Conservation (phyloP, 2,329 filamentous ascomycete genomes). For the Dactylonectria estremocensis region DNA sequence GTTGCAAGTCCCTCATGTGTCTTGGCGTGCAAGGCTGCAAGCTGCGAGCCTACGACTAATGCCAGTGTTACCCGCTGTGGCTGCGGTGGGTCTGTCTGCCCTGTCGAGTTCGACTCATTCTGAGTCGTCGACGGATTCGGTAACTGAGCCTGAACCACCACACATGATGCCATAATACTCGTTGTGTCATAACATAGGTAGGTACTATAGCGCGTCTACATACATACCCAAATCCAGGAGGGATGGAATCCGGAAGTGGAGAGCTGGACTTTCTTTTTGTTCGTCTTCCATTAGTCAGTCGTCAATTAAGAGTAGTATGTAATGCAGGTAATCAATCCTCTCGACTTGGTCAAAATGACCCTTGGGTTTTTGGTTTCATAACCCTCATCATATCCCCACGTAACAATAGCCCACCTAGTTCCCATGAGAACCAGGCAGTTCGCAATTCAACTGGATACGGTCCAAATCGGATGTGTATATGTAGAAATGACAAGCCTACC, state of each 20-base stretch:
- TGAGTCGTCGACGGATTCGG: conserved; percentile 37
- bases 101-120: conserved; percentile 43
- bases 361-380: neutral
- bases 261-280: neutral
- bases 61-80: conserved; percentile 4
- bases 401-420: neutral
- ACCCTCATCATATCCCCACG: neutral
- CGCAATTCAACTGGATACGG: conserved; percentile 1
- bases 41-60: neutral
- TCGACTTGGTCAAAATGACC: too few relatives aligned
- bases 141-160: conserved; percentile 17
- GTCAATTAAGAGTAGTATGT: neutral
- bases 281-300: neutral
- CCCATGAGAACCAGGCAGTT: neutral
- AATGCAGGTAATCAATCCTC: too few relatives aligned
- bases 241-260: neutral
- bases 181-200: conserved; percentile 9
- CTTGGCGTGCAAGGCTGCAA: neutral
- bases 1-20: neutral
- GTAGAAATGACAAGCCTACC: conserved; percentile 26
- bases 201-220: neutral
- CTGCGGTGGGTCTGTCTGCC: conserved; percentile 13
- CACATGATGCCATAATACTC: neutral
- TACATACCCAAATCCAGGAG: neutral
- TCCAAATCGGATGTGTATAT: conserved; percentile 24